Percentiles rank a stretch among this genome's conserved stretches.
Evolutionary conservation across 2,329 filamentous ascomycete genomes (phyloP).

Genomic region (Calonectria naviculata): DNA sequence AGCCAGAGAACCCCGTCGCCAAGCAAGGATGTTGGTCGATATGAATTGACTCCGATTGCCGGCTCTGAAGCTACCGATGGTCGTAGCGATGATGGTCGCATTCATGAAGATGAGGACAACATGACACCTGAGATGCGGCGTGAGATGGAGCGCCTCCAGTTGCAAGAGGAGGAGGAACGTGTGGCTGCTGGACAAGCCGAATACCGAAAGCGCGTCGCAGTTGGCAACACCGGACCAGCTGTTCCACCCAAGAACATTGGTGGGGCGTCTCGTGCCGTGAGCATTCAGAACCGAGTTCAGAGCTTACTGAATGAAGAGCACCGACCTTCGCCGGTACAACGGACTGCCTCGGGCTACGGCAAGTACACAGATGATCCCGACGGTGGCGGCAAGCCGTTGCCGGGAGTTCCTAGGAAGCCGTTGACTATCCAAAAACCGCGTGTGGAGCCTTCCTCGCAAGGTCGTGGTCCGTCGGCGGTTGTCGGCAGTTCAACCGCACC

Average conservation of each 20-base stretch:
- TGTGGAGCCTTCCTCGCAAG: slow-evolving; percentile 39
- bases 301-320: slow-evolving; percentile 84
- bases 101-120: slow-evolving; percentile 71
- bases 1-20: slow-evolving; percentile 59
- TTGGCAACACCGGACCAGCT: slow-evolving; percentile 50
- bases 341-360: slow-evolving; percentile 90
- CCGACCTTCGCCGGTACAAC: slow-evolving; percentile 65
- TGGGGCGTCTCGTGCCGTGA: slow-evolving; percentile 75
- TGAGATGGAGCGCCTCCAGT: slow-evolving; percentile 84
- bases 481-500: slow-evolving; percentile 28
- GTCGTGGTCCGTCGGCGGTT: slow-evolving; percentile 22
- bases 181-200: slow-evolving; percentile 91
- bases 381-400: slow-evolving; percentile 50
- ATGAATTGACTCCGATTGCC: slow-evolving; percentile 75
- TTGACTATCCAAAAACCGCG: slow-evolving; percentile 48
- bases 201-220: slow-evolving; percentile 80
- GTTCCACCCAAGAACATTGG: slow-evolving; percentile 66
- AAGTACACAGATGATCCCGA: slow-evolving; percentile 75
- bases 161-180: slow-evolving; percentile 89
- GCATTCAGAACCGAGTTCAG: slow-evolving; percentile 92
- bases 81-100: slow-evolving; percentile 72
- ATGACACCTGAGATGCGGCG: slow-evolving; percentile 89
- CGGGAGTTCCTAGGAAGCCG: slow-evolving; percentile 64
- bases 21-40: slow-evolving; percentile 58
- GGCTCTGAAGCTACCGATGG: slow-evolving; percentile 76